Evolutionary conservation across 352 stramenopile genomes (phyloP).

Genomic region (Globisporangium okanoganense): DNA sequence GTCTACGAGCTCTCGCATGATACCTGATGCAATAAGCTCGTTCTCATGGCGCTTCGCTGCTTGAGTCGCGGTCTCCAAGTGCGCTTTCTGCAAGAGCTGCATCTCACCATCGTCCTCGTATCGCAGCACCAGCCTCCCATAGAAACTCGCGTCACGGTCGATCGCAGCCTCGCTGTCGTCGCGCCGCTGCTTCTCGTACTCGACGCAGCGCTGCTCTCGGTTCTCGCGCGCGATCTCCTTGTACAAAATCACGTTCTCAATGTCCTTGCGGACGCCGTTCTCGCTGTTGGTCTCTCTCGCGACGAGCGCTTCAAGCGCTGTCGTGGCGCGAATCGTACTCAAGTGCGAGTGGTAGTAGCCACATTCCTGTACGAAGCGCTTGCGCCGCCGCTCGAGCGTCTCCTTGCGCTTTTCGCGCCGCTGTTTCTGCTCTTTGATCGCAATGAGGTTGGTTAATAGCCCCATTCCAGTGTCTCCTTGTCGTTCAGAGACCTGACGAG

Average conservation of each 20-base stretch:
- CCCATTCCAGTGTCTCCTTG: not conserved
- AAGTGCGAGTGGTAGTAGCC: slow-evolving; percentile 29
- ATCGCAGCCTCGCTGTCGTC: slow-evolving; percentile 38
- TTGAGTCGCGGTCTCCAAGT: slow-evolving; percentile 27
- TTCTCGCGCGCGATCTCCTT: slow-evolving; percentile 70
- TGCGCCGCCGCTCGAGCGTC: slow-evolving; percentile 39
- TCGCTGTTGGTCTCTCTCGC: slow-evolving; percentile 50
- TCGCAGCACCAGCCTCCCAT: slow-evolving; percentile 48
- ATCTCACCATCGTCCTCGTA: slow-evolving; percentile 63
- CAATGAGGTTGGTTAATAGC: slow-evolving; percentile 3
- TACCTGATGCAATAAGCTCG: slow-evolving; percentile 29
- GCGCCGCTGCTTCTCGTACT: slow-evolving; percentile 49
- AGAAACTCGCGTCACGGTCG: slow-evolving; percentile 47
- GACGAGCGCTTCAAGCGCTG: slow-evolving; percentile 38
- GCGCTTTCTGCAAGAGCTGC: slow-evolving; percentile 32
- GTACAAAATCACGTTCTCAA: slow-evolving; percentile 57
- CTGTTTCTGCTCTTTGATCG: slow-evolving; percentile 50
- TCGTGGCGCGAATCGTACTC: slow-evolving; percentile 20
- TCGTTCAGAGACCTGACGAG: slow-evolving; percentile 7
- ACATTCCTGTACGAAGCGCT: slow-evolving; percentile 63
- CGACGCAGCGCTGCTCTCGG: slow-evolving; percentile 33
- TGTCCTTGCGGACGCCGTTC: slow-evolving; percentile 26
- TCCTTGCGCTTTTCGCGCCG: slow-evolving; percentile 54
- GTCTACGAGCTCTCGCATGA: slow-evolving; percentile 51
- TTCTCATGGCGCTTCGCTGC: slow-evolving; percentile 37